Evolutionary conservation across 1,139 yeast genomes (phyloP).

Genomic region (Wickerhamiella pararugosa): DNA sequence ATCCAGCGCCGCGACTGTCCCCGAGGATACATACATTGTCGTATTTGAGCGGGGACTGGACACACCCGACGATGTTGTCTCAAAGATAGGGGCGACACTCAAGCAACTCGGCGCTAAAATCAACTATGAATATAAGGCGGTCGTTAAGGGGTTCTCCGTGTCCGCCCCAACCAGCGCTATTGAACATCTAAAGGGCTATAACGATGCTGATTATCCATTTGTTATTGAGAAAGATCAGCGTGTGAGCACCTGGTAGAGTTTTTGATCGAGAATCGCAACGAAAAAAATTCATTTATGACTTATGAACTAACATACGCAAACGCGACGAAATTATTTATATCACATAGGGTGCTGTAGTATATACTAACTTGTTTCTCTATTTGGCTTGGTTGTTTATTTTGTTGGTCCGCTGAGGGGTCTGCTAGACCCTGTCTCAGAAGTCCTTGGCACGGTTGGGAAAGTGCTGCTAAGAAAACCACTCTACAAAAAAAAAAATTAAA

Average conservation of each 20-base stretch:
- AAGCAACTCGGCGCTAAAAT: slow-evolving; percentile 26
- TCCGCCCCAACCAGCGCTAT: slow-evolving; percentile 21
- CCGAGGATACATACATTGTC: slow-evolving; percentile 18
- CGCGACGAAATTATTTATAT: no score
- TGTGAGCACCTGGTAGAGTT: slow-evolving; percentile 15
- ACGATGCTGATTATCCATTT: slow-evolving; percentile 25
- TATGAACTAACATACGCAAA: no score
- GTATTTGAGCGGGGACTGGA: slow-evolving; percentile 24
- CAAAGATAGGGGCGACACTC: slow-evolving; percentile 22
- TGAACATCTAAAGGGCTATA: slow-evolving; percentile 15
- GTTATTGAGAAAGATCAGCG: slow-evolving; percentile 28
- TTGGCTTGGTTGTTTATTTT: no score
- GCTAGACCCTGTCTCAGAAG: no score
- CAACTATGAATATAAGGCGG: slow-evolving; percentile 28
- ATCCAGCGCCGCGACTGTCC: slow-evolving; percentile 8
- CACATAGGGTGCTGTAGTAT: no score
- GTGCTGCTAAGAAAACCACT: no score
- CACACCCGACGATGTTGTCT: slow-evolving; percentile 24
- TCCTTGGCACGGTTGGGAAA: no score
- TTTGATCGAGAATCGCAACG: no score
- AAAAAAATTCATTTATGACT: no score
- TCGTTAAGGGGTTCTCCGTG: slow-evolving; percentile 30
- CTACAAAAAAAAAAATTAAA: no score
- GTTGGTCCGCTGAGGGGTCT: no score
- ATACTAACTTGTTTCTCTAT: no score